Percentiles rank a stretch among this genome's conserved stretches.
Evolutionary conservation across 2,329 filamentous ascomycete species (phyloP).

Genomic region (Gaeumannomyces sp.): DNA sequence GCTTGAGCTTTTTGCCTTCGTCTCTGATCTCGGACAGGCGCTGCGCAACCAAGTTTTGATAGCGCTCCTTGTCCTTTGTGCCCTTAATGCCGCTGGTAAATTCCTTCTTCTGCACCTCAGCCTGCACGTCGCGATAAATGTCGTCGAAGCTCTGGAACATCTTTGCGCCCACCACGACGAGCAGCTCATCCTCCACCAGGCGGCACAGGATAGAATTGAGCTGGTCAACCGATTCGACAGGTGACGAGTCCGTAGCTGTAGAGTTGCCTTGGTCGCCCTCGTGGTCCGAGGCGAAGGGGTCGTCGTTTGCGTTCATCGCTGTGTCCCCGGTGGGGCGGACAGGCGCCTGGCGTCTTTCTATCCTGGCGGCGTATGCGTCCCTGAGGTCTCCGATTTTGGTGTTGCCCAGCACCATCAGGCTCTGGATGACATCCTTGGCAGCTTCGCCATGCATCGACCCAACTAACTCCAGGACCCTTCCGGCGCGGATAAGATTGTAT

Average conservation of each 20-base stretch:
- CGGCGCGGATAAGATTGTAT: slow-evolving; percentile 75
- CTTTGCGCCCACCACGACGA: slow-evolving; percentile 55
- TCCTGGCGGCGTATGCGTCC: slow-evolving; percentile 48
- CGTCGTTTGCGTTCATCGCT: slow-evolving; percentile 11
- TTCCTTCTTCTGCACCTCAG: slow-evolving; percentile 49
- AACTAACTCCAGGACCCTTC: slow-evolving; percentile 73
- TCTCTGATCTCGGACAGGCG: slow-evolving; percentile 48
- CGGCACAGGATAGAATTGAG: slow-evolving; percentile 45
- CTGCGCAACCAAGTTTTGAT: slow-evolving; percentile 49
- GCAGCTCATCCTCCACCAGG: slow-evolving; percentile 58
- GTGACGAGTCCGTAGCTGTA: slow-evolving; percentile 26
- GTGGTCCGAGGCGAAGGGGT: slow-evolving; percentile 15
- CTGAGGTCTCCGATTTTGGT: slow-evolving; percentile 64
- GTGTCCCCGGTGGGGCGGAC: not conserved
- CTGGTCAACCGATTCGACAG: slow-evolving; percentile 39
- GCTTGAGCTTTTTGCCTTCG: slow-evolving; percentile 44
- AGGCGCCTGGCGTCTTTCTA: slow-evolving; percentile 20
- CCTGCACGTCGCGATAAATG: slow-evolving; percentile 54
- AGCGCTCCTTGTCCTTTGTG: slow-evolving; percentile 59
- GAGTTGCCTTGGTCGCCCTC: slow-evolving; percentile 20
- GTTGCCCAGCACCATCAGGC: slow-evolving; percentile 71
- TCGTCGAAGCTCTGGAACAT: slow-evolving; percentile 59
- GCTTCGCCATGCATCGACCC: slow-evolving; percentile 67
- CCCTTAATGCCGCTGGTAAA: slow-evolving; percentile 51
- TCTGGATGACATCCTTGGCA: slow-evolving; percentile 68